These are phyloP conservation scores for Clonostachys rhizophaga DNA, from an alignment of 2,329 filamentous ascomycete species.

Conservation along the genomic window DNA sequence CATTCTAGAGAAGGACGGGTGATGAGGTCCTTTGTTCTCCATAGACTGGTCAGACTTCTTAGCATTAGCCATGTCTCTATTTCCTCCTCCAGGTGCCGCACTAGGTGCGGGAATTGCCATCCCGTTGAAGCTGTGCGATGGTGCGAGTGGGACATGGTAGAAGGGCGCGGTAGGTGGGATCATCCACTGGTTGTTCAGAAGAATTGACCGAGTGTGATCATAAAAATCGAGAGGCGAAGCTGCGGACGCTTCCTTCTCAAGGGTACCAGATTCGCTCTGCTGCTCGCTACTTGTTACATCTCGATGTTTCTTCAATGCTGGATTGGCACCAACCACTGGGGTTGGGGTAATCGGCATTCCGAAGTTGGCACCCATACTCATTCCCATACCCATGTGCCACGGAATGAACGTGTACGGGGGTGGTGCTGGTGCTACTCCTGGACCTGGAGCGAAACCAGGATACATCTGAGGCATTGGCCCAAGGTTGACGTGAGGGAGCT, in stretches of 20 bases:
- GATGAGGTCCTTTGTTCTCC: background rate
- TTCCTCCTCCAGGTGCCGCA: too few relatives aligned
- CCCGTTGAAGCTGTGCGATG: slow-evolving; percentile 13
- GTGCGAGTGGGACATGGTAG: slow-evolving; percentile 17
- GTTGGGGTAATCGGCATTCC: slow-evolving; percentile 12
- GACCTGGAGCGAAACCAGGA: slow-evolving; percentile 19
- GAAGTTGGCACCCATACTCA: slow-evolving; percentile 20
- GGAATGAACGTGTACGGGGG: slow-evolving; percentile 29
- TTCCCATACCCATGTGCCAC: slow-evolving; percentile 32
- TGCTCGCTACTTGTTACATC: slow-evolving; percentile 13
- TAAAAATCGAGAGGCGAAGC: slow-evolving; percentile 37
- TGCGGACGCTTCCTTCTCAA: slow-evolving; percentile 19
- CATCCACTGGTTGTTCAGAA: slow-evolving; percentile 33
- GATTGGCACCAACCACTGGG: slow-evolving; percentile 8
- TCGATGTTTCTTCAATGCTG: slow-evolving; percentile 11
- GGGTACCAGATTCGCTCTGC: slow-evolving; percentile 20
- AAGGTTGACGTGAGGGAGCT: background rate
- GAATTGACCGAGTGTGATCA: slow-evolving; percentile 38
- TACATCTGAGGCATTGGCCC: slow-evolving; percentile 13
- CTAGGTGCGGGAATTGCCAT: background rate
- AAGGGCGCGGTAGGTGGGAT: slow-evolving; percentile 10
- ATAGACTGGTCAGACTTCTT: background rate
- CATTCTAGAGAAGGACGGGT: background rate
- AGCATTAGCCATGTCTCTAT: background rate
- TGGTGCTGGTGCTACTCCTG: slow-evolving; percentile 19